These are phyloP conservation scores for Sabuloglossum arenarium DNA, from an alignment of 495 filamentous ascomycete species.

Conservation along the genomic window DNA sequence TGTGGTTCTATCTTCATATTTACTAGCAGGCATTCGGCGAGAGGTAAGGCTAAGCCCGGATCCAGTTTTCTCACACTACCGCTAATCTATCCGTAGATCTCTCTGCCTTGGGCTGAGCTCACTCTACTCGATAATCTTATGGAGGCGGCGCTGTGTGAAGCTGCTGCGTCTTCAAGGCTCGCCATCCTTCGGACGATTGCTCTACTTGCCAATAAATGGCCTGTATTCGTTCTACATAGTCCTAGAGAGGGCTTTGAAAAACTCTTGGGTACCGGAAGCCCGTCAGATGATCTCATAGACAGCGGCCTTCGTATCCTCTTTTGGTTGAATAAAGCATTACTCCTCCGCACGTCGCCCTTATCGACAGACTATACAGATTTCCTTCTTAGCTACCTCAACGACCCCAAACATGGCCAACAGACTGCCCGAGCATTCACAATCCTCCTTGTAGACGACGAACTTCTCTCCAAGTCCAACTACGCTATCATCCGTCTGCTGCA, in stretches of 20 bases:
- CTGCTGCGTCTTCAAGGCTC: conserved; percentile 10
- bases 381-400: conserved; percentile 35
- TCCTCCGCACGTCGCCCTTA: conserved; percentile 15
- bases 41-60: conserved; percentile 15
- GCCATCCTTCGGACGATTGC: conserved; percentile 38
- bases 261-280: neutral
- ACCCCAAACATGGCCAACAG: conserved; percentile 19
- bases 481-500: conserved; percentile 41
- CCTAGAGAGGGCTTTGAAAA: neutral
- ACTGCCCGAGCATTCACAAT: conserved; percentile 37
- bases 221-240: neutral
- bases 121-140: conserved; percentile 23
- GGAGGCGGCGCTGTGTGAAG: conserved; percentile 14
- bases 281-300: neutral
- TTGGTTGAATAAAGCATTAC: conserved; percentile 19
- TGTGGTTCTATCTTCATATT: conserved; percentile 38
- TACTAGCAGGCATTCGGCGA: conserved; percentile 34
- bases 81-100: conserved; percentile 13
- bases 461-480: conserved; percentile 42
- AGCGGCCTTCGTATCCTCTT: conserved; percentile 15
- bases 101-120: neutral
- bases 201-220: conserved; percentile 43
- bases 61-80: conserved; percentile 9
- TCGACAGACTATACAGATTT: conserved; percentile 26
- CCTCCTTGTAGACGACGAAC: conserved; percentile 39